Evolutionary conservation across 1,284 basidiomycete species (phyloP).

Genomic region (Wallemia hederae): DNA sequence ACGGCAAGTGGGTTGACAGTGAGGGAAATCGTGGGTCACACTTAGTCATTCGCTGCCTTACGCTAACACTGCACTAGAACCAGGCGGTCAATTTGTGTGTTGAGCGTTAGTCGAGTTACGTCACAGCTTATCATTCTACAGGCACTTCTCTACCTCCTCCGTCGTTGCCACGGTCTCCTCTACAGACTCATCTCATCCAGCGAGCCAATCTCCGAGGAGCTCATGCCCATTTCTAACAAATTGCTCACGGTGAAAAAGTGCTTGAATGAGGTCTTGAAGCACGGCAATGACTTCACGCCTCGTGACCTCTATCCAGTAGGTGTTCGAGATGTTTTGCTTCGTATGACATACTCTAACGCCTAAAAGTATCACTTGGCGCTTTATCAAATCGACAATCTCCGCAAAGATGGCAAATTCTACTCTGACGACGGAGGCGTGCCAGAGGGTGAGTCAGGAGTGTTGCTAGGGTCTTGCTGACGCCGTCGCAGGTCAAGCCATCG

Average conservation of each 20-base stretch:
- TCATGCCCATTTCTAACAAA: slow-evolving; percentile 45
- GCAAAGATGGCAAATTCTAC: slow-evolving; percentile 75
- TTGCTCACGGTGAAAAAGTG: slow-evolving; percentile 82
- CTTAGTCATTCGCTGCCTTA: background rate
- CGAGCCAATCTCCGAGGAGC: slow-evolving; percentile 91
- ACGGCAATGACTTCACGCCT: slow-evolving; percentile 80
- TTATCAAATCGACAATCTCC: slow-evolving; percentile 77
- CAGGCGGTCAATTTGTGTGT: slow-evolving; percentile 63
- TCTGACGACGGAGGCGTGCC: slow-evolving; percentile 23
- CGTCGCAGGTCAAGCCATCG: slow-evolving; percentile 68
- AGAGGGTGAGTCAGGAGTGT: slow-evolving; percentile 6
- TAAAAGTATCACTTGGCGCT: slow-evolving; percentile 68
- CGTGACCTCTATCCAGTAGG: slow-evolving; percentile 78
- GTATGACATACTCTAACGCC: background rate
- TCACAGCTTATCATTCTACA: slow-evolving; percentile 13
- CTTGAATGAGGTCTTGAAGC: slow-evolving; percentile 85
- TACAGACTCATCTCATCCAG: slow-evolving; percentile 85
- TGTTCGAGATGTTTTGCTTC: slow-evolving; percentile 8
- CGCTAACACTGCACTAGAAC: slow-evolving; percentile 19
- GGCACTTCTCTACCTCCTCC: slow-evolving; percentile 70
- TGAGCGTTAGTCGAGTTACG: background rate
- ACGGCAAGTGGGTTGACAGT: slow-evolving; percentile 85
- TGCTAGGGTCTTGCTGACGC: slow-evolving; percentile 21
- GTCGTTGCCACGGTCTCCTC: slow-evolving; percentile 86
- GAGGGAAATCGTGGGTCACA: slow-evolving; percentile 32